Conservation (phyloP, 306 rosid species). For the Sindora glabra region DNA sequence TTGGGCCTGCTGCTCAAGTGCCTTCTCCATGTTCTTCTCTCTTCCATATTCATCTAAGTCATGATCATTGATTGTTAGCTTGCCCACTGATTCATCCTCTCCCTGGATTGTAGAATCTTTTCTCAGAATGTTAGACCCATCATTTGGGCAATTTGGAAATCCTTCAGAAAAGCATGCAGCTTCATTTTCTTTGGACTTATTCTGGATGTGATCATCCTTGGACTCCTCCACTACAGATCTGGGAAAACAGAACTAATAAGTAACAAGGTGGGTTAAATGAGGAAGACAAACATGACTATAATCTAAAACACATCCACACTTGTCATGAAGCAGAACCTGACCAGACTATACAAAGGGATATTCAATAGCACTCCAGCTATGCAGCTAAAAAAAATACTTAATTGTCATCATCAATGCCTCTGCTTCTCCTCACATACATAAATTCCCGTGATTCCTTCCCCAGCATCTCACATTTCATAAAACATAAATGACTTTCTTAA, state of each 20-base stretch:
- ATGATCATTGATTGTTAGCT: conserved; percentile 19
- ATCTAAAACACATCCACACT: not conserved
- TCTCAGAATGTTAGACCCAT: conserved; percentile 22
- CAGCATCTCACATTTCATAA: conserved; percentile 1
- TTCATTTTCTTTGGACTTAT: conserved; percentile 34
- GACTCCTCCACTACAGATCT: conserved; percentile 47
- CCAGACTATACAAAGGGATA: not conserved
- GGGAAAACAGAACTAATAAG: conserved; percentile 20
- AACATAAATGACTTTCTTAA: not conserved
- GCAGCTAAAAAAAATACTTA: not conserved
- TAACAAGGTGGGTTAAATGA: conserved; percentile 9
- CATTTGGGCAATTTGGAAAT: conserved; percentile 31
- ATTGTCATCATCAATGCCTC: no score
- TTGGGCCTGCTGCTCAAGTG: conserved; percentile 66
- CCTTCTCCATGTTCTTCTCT: conserved; percentile 63
- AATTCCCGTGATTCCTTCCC: no score
- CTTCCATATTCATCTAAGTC: conserved; percentile 34
- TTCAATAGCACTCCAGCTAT: not conserved
- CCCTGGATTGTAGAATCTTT: conserved; percentile 39
- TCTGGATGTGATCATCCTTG: conserved; percentile 18
- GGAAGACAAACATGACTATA: conserved; percentile 1
- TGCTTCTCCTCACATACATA: no score
- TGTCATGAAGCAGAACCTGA: not conserved
- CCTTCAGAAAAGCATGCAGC: conserved; percentile 36
- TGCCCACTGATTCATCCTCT: conserved; percentile 24